A percentile compares a stretch with the other conserved stretches of the same genome.
These are phyloP conservation scores for Isatis tinctoria DNA, from an alignment of 345 rosid genomes.

Conservation along the genomic window DNA sequence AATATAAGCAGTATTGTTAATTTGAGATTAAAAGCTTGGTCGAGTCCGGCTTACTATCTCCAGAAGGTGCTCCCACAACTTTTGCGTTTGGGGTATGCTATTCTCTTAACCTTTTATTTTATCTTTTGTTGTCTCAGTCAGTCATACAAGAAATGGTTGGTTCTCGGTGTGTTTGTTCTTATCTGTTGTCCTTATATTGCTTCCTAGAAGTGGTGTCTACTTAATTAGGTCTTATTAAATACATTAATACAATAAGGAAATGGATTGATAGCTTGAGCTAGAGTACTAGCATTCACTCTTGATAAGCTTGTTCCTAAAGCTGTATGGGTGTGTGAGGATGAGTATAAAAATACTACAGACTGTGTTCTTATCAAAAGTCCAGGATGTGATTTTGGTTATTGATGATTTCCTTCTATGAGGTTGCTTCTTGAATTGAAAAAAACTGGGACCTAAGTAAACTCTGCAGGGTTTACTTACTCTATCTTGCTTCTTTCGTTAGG, in stretches of 20 bases:
- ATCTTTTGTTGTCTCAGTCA: neutral
- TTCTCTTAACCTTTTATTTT: neutral
- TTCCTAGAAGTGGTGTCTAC: neutral
- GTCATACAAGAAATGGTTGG: neutral
- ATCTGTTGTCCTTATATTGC: neutral
- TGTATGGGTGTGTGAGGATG: slow-evolving; percentile 8
- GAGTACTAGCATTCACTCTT: neutral
- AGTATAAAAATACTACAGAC: neutral
- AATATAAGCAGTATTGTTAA: slow-evolving; percentile 90
- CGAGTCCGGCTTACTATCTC: slow-evolving; percentile 79
- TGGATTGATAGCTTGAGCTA: slow-evolving; percentile 4
- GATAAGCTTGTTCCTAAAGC: neutral
- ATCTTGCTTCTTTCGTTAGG: slow-evolving; percentile 43
- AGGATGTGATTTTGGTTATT: neutral
- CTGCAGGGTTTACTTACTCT: neutral
- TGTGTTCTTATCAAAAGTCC: neutral
- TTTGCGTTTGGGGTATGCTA: slow-evolving; percentile 53
- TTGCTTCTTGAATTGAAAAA: neutral
- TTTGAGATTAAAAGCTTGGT: slow-evolving; percentile 93
- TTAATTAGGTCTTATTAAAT: neutral
- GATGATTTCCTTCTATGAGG: neutral
- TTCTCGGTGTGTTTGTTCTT: neutral
- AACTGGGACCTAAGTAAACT: neutral
- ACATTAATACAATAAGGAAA: neutral
- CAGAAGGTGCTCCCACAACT: slow-evolving; percentile 92